Conservation (phyloP, 2,329 filamentous ascomycete genomes). For the Aureobasidium sp. region DNA sequence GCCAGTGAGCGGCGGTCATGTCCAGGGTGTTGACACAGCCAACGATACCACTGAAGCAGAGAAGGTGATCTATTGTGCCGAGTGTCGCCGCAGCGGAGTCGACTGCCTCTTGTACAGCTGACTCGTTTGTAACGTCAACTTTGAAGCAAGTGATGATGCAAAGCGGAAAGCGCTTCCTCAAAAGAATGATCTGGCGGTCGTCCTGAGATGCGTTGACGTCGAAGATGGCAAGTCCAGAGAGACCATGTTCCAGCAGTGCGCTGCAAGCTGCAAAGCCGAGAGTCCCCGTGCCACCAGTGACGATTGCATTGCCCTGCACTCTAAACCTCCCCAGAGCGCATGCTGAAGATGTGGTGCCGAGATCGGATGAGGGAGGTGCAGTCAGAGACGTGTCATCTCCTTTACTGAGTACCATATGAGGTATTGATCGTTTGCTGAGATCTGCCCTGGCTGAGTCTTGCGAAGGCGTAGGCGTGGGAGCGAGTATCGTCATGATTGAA, state of each 20-base stretch:
- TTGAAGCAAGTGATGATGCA: slow-evolving; percentile 44
- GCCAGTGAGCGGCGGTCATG: slow-evolving; percentile 53
- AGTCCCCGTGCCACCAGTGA: slow-evolving; percentile 61
- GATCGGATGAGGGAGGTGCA: neutral
- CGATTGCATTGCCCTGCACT: slow-evolving; percentile 49
- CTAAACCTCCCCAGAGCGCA: slow-evolving; percentile 41
- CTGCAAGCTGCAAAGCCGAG: slow-evolving; percentile 51
- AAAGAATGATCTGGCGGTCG: slow-evolving; percentile 16
- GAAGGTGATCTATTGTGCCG: slow-evolving; percentile 49
- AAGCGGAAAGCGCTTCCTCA: slow-evolving; percentile 50
- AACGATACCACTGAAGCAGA: slow-evolving; percentile 64
- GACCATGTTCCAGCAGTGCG: slow-evolving; percentile 63
- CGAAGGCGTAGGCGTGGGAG: neutral
- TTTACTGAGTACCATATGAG: slow-evolving; percentile 6
- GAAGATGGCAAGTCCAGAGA: slow-evolving; percentile 52
- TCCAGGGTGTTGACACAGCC: slow-evolving; percentile 54
- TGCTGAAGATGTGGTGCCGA: neutral
- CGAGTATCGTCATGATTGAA: neutral
- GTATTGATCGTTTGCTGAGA: slow-evolving; percentile 9
- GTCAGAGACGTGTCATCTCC: neutral
- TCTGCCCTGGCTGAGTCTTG: slow-evolving; percentile 1
- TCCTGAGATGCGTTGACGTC: slow-evolving; percentile 45
- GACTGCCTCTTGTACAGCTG: slow-evolving; percentile 40
- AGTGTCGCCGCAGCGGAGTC: slow-evolving; percentile 36
- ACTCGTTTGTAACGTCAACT: slow-evolving; percentile 55